Conservation (phyloP, 1,139 yeast species). For the Magnusiomyces magnusii region DNA sequence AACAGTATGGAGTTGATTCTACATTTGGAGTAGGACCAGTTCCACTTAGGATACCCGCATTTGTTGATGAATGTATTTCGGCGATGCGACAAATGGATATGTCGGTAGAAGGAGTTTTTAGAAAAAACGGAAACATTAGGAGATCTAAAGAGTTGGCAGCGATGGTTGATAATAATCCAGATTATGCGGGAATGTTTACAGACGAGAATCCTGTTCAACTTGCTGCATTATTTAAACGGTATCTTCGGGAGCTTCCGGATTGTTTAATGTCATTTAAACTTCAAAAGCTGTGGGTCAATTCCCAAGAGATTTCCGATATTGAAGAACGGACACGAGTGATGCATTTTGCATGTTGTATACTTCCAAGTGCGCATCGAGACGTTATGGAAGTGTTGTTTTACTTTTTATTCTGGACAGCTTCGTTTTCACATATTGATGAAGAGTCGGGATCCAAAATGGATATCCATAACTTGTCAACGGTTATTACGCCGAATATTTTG, state of each 20-base stretch:
- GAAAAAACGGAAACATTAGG: constrained; percentile 93
- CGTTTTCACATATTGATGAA: constrained; percentile 66
- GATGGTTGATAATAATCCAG: constrained; percentile 67
- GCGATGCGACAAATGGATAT: constrained; percentile 87
- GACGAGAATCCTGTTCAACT: constrained; percentile 84
- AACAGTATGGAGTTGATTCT: constrained; percentile 76
- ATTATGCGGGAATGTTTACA: constrained; percentile 61
- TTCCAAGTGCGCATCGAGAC: constrained; percentile 80
- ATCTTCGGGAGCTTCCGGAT: constrained; percentile 85
- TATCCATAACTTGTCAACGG: constrained; percentile 90
- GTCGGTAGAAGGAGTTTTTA: constrained; percentile 94
- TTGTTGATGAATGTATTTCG: constrained; percentile 77
- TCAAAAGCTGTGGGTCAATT: constrained; percentile 72
- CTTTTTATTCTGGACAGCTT: constrained; percentile 92
- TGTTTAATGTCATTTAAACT: constrained; percentile 75
- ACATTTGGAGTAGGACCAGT: constrained; percentile 83
- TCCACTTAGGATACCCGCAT: constrained; percentile 68
- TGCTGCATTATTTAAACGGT: constrained; percentile 89
- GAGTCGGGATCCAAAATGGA: constrained; percentile 89
- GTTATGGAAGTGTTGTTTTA: constrained; percentile 77
- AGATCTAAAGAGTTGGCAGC: constrained; percentile 68
- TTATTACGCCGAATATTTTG: constrained; percentile 84
- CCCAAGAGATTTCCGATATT: constrained; percentile 48
- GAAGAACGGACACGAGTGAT: constrained; percentile 48
- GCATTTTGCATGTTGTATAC: constrained; percentile 66